Conservation (phyloP, 441 rosid species). For the Capsella rubella region DNA sequence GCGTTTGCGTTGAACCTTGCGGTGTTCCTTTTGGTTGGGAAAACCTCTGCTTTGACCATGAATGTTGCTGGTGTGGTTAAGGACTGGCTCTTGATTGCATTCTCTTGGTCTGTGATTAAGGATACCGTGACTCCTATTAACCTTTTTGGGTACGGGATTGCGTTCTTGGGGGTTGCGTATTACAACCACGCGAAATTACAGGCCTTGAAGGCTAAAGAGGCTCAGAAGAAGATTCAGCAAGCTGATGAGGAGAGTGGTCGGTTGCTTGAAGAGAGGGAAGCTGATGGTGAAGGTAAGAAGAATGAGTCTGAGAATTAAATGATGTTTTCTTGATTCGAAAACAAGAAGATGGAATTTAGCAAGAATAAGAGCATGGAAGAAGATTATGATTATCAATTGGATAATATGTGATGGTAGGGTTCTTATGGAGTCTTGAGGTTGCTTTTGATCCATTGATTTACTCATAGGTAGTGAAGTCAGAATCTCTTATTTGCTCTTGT, state of each 20-base stretch:
- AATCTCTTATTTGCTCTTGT: conserved; percentile 24
- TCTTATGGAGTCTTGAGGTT: conserved; percentile 32
- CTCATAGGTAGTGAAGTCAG: conserved; percentile 38
- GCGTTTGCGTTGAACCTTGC: conserved; percentile 95
- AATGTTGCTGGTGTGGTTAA: conserved; percentile 98
- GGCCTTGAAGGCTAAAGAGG: conserved; percentile 87
- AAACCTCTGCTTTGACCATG: conserved; percentile 96
- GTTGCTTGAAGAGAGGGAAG: conserved; percentile 80
- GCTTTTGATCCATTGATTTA: conserved; percentile 31
- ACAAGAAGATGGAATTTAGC: conserved; percentile 14
- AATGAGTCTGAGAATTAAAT: conserved; percentile 41
- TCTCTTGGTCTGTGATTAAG: conserved; percentile 95
- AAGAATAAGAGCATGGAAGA: conserved; percentile 39
- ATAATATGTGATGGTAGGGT: background rate
- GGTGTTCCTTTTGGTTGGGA: conserved; percentile 93
- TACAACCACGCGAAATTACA: conserved; percentile 88
- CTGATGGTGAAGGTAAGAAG: conserved; percentile 43
- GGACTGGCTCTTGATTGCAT: conserved; percentile 95
- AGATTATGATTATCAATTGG: conserved; percentile 24
- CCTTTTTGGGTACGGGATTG: conserved; percentile 84
- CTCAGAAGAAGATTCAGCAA: conserved; percentile 81
- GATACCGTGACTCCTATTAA: conserved; percentile 92
- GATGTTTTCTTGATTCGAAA: background rate
- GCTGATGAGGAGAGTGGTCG: conserved; percentile 72
- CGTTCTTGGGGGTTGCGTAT: conserved; percentile 88